Evolutionary conservation across 345 rosid genomes (phyloP).

Genomic region (Heritiera fomes): DNA sequence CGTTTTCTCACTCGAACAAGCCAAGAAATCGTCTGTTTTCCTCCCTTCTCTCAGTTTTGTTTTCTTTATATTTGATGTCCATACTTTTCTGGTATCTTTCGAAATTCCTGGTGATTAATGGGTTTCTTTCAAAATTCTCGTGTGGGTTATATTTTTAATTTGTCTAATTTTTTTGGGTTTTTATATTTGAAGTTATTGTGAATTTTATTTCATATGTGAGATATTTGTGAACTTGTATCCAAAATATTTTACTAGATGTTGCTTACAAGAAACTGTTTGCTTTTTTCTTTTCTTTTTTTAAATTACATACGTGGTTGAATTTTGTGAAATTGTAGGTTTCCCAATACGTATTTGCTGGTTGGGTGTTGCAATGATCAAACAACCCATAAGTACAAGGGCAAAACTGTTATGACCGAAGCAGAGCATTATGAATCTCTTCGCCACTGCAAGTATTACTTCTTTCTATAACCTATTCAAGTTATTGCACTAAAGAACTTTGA

Average conservation of each 20-base stretch:
- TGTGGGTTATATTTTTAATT: too few species aligned
- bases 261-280: too few species aligned
- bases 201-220: too few species aligned
- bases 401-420: constrained; percentile 80
- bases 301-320: too few species aligned
- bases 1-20: constrained; percentile 94
- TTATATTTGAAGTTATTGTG: too few species aligned
- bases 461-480: not conserved
- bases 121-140: too few species aligned
- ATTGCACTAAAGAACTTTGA: not conserved
- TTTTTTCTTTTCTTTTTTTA: too few species aligned
- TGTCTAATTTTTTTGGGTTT: too few species aligned
- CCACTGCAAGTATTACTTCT: constrained; percentile 34
- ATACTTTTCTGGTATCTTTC: not conserved
- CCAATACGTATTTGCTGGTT: constrained; percentile 73
- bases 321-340: constrained; percentile 48
- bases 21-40: constrained; percentile 69
- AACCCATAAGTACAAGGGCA: constrained; percentile 84
- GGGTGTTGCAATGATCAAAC: constrained; percentile 91
- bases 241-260: too few species aligned
- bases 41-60: not conserved
- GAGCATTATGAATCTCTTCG: constrained; percentile 95
- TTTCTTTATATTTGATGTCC: not conserved
- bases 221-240: too few species aligned
- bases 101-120: not conserved